Conservation (phyloP, 73 alveolate species). For the Paramecium pentaurelia region DNA sequence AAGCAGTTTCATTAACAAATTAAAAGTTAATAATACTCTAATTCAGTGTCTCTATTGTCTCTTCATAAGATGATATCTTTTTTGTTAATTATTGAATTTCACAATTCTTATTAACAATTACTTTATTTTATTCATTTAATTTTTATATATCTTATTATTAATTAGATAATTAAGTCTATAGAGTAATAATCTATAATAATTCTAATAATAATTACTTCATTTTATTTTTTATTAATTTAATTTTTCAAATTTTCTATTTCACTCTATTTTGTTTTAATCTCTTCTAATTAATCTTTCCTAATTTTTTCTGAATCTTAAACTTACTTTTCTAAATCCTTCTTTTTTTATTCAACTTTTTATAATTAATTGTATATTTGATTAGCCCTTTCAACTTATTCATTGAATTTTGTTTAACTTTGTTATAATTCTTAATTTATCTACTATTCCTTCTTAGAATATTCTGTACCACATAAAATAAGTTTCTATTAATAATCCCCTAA, state of each 20-base stretch:
- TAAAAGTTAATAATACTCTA: not conserved
- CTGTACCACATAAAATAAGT: not conserved
- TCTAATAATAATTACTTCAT: not conserved
- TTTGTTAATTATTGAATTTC: not conserved
- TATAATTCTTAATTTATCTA: not conserved
- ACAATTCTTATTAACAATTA: not conserved
- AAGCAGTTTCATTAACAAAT: not conserved
- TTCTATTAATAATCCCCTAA: not conserved
- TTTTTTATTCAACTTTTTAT: not conserved
- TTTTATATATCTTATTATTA: not conserved
- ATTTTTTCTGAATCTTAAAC: not conserved
- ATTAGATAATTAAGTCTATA: not conserved
- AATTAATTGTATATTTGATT: not conserved
- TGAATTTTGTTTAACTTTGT: not conserved
- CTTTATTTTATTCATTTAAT: not conserved
- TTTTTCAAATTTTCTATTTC: not conserved
- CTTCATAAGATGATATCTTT: not conserved
- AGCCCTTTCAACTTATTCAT: not conserved
- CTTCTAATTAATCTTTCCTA: not conserved
- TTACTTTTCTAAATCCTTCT: not conserved
- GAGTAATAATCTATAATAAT: not conserved
- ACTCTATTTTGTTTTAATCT: not conserved
- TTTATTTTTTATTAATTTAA: not conserved
- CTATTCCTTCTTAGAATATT: not conserved
- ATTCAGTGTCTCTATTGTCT: constrained; percentile 9